A percentile compares a stretch with the other conserved stretches of the same genome.
Conservation (phyloP, 1,284 basidiomycete species). For the Lignosus rhinocerotis region DNA sequence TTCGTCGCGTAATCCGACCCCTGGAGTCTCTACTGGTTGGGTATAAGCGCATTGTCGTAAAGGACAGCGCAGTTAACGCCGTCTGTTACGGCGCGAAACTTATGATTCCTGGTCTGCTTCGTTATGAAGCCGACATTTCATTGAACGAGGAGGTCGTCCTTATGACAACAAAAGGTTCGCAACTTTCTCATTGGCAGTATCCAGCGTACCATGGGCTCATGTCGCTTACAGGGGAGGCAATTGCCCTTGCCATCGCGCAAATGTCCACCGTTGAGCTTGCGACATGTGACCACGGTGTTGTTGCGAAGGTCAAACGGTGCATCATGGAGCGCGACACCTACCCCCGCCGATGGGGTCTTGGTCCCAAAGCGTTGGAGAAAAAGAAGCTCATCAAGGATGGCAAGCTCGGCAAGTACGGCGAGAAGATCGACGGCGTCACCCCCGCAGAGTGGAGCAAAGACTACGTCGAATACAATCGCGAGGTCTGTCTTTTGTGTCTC, state of each 20-base stretch:
- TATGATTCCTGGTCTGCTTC: conserved; percentile 98
- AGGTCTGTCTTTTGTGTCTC: conserved; percentile 35
- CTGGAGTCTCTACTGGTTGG: conserved; percentile 93
- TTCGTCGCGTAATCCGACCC: conserved; percentile 93
- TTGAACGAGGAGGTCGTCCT: conserved; percentile 97
- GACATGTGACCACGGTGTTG: conserved; percentile 98
- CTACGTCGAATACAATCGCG: conserved; percentile 89
- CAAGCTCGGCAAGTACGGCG: conserved; percentile 95
- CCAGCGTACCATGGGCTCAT: background rate
- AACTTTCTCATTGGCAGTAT: background rate
- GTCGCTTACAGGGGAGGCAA: conserved; percentile 76
- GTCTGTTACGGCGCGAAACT: conserved; percentile 99
- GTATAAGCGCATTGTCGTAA: conserved; percentile 99
- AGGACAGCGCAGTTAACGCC: conserved; percentile 98
- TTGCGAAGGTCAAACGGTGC: conserved; percentile 98
- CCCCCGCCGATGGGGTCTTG: conserved; percentile 97
- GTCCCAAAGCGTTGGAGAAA: conserved; percentile 95
- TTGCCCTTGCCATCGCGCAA: conserved; percentile 95
- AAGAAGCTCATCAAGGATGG: conserved; percentile 98
- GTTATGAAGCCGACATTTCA: conserved; percentile 96
- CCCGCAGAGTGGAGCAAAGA: conserved; percentile 90
- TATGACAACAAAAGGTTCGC: conserved; percentile 95
- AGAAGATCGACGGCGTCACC: conserved; percentile 83
- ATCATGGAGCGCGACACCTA: conserved; percentile 99
- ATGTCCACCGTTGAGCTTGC: conserved; percentile 99